phyloP scores from a whole-genome alignment of 352 stramenopile species.

The Globisporangium abappressorium region DNA sequence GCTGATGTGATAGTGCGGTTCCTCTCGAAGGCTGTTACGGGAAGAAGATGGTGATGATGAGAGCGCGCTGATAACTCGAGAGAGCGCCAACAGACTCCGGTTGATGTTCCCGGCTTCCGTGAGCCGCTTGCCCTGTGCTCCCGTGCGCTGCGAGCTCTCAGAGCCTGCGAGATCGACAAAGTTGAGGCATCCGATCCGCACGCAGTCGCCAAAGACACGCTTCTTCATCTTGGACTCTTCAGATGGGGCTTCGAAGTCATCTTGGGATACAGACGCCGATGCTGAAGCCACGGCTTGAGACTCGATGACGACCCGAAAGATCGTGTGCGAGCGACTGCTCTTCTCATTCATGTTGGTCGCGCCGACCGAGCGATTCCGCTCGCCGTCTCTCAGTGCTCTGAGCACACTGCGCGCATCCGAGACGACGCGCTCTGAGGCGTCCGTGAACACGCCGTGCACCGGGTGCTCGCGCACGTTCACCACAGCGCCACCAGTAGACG shows the following conservation, averaged over 20 bases:
- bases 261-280: background rate
- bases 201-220: slow-evolving; percentile 10
- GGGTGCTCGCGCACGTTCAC: slow-evolving; percentile 49
- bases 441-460: slow-evolving; percentile 47
- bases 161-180: slow-evolving; percentile 28
- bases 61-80: background rate
- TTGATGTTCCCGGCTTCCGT: slow-evolving; percentile 8
- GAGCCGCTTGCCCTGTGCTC: slow-evolving; percentile 14
- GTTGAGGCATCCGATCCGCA: slow-evolving; percentile 28
- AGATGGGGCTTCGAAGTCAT: background rate
- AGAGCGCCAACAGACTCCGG: slow-evolving; percentile 9
- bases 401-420: slow-evolving; percentile 37
- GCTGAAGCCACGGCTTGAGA: slow-evolving; percentile 13
- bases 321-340: slow-evolving; percentile 55
- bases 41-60: background rate
- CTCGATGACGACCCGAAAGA: slow-evolving; percentile 42
- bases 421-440: slow-evolving; percentile 42
- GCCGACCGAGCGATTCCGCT: slow-evolving; percentile 36
- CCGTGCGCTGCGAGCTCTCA: slow-evolving; percentile 19
- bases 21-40: background rate
- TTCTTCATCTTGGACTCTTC: background rate
- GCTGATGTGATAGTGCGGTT: slow-evolving; percentile 10
- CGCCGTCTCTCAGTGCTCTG: slow-evolving; percentile 36
- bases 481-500: slow-evolving; percentile 9
- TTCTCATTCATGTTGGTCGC: slow-evolving; percentile 57